Conservation (phyloP, 202 grass and related monocot species). For the Tripidium arundinaceum region DNA sequence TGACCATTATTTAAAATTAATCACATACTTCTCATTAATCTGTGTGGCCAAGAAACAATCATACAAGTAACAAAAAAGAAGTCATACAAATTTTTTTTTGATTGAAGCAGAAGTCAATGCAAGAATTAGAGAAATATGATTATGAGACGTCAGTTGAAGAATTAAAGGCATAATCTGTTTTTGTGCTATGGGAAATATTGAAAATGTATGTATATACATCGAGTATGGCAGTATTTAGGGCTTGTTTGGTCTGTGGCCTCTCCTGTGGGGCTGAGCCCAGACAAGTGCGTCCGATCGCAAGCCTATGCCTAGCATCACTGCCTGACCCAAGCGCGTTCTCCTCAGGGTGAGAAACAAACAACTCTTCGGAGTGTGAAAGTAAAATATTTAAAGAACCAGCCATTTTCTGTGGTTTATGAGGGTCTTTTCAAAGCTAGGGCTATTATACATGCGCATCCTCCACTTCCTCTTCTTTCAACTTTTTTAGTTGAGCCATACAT, state of each 20-base stretch:
- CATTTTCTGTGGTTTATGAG: background rate
- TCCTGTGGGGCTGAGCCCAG: too few species aligned
- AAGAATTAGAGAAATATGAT: too few species aligned
- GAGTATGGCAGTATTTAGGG: background rate
- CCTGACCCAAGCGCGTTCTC: background rate
- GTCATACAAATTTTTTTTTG: too few species aligned
- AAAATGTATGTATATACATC: background rate
- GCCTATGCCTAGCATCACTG: background rate
- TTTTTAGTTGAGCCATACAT: slow-evolving; percentile 38
- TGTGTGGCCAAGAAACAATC: background rate
- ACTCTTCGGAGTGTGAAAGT: background rate
- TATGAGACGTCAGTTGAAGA: background rate
- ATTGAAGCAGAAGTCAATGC: too few species aligned
- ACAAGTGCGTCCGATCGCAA: too few species aligned
- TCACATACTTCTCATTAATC: background rate
- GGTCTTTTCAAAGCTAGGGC: background rate
- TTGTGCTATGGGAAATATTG: background rate
- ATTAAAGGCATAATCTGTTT: background rate
- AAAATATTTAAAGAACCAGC: background rate
- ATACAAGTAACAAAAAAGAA: too few species aligned
- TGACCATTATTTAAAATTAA: background rate
- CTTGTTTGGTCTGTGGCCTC: too few species aligned
- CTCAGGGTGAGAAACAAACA: background rate
- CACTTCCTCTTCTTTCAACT: slow-evolving; percentile 19
- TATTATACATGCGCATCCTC: background rate